These are phyloP conservation scores for Chlorella sorokiniana DNA, from an alignment of 139 green algal species.

Conservation along the genomic window DNA sequence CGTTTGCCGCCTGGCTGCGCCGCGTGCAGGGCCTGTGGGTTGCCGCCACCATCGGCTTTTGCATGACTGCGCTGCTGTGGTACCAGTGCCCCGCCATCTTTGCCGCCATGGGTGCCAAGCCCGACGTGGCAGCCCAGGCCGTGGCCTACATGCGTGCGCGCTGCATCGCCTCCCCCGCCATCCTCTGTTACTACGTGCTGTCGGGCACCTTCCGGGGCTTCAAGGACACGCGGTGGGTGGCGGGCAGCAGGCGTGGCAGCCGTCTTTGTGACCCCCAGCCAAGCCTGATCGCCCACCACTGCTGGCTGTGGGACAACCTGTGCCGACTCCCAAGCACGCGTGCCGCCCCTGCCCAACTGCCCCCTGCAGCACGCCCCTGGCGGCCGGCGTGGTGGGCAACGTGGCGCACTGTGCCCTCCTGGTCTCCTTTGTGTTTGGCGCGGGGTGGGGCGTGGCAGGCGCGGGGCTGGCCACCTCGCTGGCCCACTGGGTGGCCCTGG, in stretches of 20 bases:
- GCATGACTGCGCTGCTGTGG: conserved; percentile 31
- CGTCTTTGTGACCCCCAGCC: not conserved
- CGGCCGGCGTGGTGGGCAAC: conserved; percentile 37
- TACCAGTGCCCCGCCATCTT: conserved; percentile 28
- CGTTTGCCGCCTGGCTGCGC: not conserved
- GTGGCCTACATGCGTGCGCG: conserved; percentile 42
- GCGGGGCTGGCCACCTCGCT: conserved; percentile 71
- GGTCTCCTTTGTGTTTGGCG: conserved; percentile 50
- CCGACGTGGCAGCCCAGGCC: conserved; percentile 36
- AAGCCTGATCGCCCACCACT: not conserved
- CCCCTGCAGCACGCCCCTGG: conserved; percentile 37
- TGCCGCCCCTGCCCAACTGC: not conserved
- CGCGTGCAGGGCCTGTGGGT: conserved; percentile 42
- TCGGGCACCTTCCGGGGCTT: conserved; percentile 45
- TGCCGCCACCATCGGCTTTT: conserved; percentile 30
- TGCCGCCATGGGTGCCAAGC: conserved; percentile 34
- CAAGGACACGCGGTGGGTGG: conserved; percentile 39
- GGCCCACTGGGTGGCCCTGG: conserved; percentile 56
- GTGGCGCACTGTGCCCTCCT: conserved; percentile 54
- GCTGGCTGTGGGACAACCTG: not conserved
- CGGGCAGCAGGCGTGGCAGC: not conserved
- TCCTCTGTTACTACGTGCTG: conserved; percentile 45
- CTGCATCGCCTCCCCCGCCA: conserved; percentile 43
- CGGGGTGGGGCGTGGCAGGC: conserved; percentile 64
- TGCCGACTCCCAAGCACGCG: not conserved